A percentile compares a stretch with the other conserved stretches of the same genome.
Conservation (phyloP, 169 alveolate genomes). For the Babesia ovis region DNA sequence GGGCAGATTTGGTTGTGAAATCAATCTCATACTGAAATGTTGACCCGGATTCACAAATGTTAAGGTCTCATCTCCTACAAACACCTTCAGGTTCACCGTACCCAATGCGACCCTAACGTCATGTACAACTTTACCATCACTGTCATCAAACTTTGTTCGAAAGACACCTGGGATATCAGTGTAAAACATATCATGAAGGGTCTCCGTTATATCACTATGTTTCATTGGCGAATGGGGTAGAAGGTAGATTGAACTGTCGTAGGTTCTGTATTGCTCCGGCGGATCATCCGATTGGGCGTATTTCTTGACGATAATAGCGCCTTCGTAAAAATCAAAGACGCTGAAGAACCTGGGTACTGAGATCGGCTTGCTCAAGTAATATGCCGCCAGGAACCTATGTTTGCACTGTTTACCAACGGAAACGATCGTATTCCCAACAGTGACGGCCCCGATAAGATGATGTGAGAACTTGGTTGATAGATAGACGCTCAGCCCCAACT, state of each 20-base stretch:
- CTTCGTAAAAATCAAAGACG: slow-evolving; percentile 9
- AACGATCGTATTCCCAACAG: slow-evolving; percentile 1
- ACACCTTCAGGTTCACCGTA: not conserved
- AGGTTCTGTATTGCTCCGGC: not conserved
- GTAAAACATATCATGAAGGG: not conserved
- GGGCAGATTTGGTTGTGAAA: not conserved
- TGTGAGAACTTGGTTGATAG: slow-evolving; percentile 2
- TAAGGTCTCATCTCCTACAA: not conserved
- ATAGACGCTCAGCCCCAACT: not conserved
- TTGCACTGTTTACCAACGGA: not conserved
- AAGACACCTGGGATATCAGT: slow-evolving; percentile 3
- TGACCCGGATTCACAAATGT: not conserved
- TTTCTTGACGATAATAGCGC: slow-evolving; percentile 13
- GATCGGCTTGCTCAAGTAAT: slow-evolving; percentile 1
- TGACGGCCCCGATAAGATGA: slow-evolving; percentile 9
- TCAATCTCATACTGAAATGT: not conserved
- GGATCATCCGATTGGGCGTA: not conserved
- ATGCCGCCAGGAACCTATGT: slow-evolving; percentile 15
- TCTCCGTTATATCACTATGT: not conserved
- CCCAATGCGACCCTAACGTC: slow-evolving; percentile 6
- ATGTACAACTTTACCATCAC: slow-evolving; percentile 1
- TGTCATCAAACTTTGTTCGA: slow-evolving; percentile 4
- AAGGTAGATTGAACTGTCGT: slow-evolving; percentile 15
- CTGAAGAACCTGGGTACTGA: not conserved
- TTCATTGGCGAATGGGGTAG: not conserved